phyloP scores from a whole-genome alignment of 1,139 yeast species.

The Suhomyces panamericanus region DNA sequence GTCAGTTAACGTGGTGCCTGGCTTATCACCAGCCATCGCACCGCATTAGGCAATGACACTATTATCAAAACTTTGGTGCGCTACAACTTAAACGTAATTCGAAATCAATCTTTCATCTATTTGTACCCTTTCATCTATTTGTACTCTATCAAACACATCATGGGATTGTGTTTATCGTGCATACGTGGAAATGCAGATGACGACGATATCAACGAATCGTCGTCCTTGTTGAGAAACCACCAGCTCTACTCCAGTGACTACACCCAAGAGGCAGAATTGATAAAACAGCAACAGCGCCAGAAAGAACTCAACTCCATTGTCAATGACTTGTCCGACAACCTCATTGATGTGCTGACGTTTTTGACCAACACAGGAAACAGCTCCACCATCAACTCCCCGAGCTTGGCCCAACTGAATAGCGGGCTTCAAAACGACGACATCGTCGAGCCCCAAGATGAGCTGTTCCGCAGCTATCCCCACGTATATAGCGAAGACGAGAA shows the following conservation, averaged over 20 bases:
- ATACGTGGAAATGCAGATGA: slow-evolving; percentile 39
- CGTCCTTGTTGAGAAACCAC: slow-evolving; percentile 37
- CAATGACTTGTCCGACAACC: slow-evolving; percentile 44
- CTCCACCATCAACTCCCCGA: slow-evolving; percentile 9
- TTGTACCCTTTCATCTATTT: neutral
- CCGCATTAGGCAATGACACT: slow-evolving; percentile 1
- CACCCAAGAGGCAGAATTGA: slow-evolving; percentile 40
- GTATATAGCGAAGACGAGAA: slow-evolving; percentile 21
- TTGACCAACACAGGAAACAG: slow-evolving; percentile 22
- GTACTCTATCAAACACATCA: slow-evolving; percentile 1
- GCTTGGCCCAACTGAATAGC: slow-evolving; percentile 8
- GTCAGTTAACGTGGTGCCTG: neutral
- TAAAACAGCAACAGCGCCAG: slow-evolving; percentile 46
- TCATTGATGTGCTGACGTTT: slow-evolving; percentile 47
- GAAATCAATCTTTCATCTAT: neutral
- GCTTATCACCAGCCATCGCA: slow-evolving; percentile 5
- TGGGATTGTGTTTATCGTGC: slow-evolving; percentile 56
- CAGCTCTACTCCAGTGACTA: slow-evolving; percentile 36
- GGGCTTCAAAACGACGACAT: slow-evolving; percentile 12
- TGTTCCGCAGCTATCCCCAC: slow-evolving; percentile 14
- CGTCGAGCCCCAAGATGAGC: slow-evolving; percentile 7
- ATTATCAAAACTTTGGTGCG: neutral
- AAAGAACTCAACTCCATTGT: slow-evolving; percentile 45
- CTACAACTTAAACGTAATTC: neutral
- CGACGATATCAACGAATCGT: slow-evolving; percentile 31